Evolutionary conservation across 2,329 filamentous ascomycete species (phyloP), one percentile per base, ranked within the genome.

Genomic region (Ustilaginoidea virens): DNA sequence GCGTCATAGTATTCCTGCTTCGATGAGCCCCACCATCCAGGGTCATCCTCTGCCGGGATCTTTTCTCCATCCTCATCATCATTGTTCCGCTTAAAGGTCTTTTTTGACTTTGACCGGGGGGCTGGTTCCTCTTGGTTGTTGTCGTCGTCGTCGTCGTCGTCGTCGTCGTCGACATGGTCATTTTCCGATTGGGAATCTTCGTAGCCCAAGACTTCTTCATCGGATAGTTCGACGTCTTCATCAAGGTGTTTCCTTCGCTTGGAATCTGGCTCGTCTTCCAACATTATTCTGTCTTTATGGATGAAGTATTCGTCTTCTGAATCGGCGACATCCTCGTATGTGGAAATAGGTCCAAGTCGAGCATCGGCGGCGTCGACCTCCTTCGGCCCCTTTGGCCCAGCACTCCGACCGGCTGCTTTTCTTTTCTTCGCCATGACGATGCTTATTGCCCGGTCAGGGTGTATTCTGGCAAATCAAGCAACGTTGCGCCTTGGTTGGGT

Each of bases 301-400:
- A 86, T 63, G 45, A 87, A 82, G 51, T 93, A 92, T 49, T 93
- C 83, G 52, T 98, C 90, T 51, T 93, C 83, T 1, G 85, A 92
- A 50, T 94, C 78, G 39, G 86, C 82, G 42, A 98, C 77, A 54
- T 92, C 83, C 52, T 87, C 75, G 52, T 69, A 87, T 3, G 70
- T 75, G 26, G 52, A 61, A 42, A 75, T 59, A 14, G 60, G 60
- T 15, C 63, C 65, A 11, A 85, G 65, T 29, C 73, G 71, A 20
- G 75, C 69, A 37, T 75, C 72, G 18, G 58, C 54, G 27, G 60
- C 46, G 44, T 75, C 55, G 34, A 69, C 46, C 19, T 72, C 69
- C 35, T 60, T 61, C 4, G 69, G 67, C 3, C 66, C 68, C 7
- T 54, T 56, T 13, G 61, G 52, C 34, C 51, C 55, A 18, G 55